These are phyloP conservation scores for Sphagnum contortum DNA, from an alignment of 225 moss, liverwort and hornwort genomes.

Conservation along the genomic window DNA sequence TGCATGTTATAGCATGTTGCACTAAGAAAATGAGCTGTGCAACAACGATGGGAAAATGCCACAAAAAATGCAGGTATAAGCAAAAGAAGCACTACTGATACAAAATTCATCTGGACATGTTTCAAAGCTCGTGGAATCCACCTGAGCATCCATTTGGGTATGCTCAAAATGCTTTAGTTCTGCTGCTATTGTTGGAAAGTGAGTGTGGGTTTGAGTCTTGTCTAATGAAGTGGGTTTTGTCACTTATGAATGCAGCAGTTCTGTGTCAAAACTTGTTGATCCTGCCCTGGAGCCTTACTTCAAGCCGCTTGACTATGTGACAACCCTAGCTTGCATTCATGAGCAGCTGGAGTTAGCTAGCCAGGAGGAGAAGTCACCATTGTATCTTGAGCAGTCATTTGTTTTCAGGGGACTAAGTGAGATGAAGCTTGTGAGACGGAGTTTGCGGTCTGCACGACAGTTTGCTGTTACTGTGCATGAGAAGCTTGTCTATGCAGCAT, in stretches of 20 bases:
- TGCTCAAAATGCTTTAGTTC: too few species aligned
- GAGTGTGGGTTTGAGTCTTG: not conserved
- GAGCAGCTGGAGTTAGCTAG: constrained; percentile 87
- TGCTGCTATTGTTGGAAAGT: not conserved
- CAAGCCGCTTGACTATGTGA: constrained; percentile 94
- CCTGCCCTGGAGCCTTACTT: constrained; percentile 72
- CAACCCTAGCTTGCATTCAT: constrained; percentile 84
- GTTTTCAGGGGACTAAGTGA: constrained; percentile 95
- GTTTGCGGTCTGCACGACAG: constrained; percentile 88
- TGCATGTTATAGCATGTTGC: constrained; percentile 3
- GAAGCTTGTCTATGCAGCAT: constrained; percentile 88
- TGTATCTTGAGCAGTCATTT: constrained; percentile 85
- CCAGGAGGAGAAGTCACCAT: constrained; percentile 61
- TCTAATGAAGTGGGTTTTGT: not conserved
- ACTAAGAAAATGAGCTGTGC: not conserved
- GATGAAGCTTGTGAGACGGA: constrained; percentile 87
- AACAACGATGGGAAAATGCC: not conserved
- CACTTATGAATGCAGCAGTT: constrained; percentile 44
- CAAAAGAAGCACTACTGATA: too few species aligned
- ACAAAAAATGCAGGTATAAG: too few species aligned
- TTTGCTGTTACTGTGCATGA: constrained; percentile 77
- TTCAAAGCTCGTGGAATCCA: not conserved
- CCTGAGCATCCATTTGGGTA: too few species aligned
- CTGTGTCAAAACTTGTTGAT: constrained; percentile 81
- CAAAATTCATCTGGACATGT: not conserved